Base-by-base conservation (phyloP, 2,329 filamentous ascomycete species). In the Beauveria sp. region DNA sequence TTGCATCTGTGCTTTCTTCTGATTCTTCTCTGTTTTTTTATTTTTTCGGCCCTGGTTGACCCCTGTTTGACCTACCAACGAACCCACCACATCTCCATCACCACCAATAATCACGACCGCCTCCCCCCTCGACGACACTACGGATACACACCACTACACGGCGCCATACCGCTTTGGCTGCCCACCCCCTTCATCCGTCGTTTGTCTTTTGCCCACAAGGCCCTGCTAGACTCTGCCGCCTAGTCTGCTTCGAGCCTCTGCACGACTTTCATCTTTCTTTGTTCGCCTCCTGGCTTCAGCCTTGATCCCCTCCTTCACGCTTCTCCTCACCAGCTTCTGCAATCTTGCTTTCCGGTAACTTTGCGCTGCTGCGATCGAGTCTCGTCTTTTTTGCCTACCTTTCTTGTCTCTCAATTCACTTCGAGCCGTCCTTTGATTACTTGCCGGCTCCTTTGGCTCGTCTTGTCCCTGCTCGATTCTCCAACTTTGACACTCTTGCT, bases 341-440 rank as follows among this genome's bases (percentile, higher is more conserved):
- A 59, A 37, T 59, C 7, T 46, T 59, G 46, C 46, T 59, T 28
- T 7, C 20, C 43, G 20, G 30, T 57, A 28, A 58, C 34, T 12
- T 59, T 59, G 56, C 56, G 56, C 56, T 52, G 56, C 47, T 59
- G 56, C 48, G 56, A 59, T 34, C 56, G 56, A 59, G 56, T 53
- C 47, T 30, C 48, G 56, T 59, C 56, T 44, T 52, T 20, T 18
- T 50, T 50, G 55, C 30, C 43, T 56, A 12, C n/a, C 12, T 16
- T 5, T 50, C 28, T 26, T 34, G 30, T 16, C 9, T 20, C 40
- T 30, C 48, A 53, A 44, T 59, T 59, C n/a, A 12, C 14, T 16
- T n/a, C 12, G 2, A 6, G n/a, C 26, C 40, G 30, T 34, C 26
- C n/a, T 24, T 37, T 16, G 37, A 44, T 37, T 7, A 22, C 46